Base-by-base conservation (phyloP, 2,329 filamentous ascomycete species). In the Neofusicoccum kwambonambiense region DNA sequence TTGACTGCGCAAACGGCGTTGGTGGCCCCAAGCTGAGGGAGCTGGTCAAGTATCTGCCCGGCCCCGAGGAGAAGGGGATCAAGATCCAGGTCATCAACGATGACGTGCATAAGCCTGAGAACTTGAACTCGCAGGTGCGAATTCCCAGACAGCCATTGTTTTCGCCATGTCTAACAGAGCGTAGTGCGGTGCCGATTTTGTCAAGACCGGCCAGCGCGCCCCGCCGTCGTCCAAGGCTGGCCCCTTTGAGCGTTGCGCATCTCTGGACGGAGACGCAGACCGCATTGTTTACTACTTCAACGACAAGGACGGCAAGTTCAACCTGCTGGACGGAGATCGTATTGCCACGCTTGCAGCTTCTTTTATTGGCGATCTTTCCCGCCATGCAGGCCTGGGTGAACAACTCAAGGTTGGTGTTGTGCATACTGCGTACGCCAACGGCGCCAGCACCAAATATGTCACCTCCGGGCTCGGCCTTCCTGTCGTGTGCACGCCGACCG, bases 401-500 rank as follows among this genome's bases (percentile, higher is more conserved):
- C 89, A 93, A 68, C 84, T 98, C 69, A 92, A 91, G 74, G 93
- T 98, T 67, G 95, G 94, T 66, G 92, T 99, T 62, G 90, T 99
- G 12, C 95, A 99, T 80, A 99, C 95, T 1, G 95, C 95, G 19
- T 99, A 99, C 76, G 95, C 95, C 77, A 99, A 99, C 77, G 95
- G 95, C 57, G 90, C 94, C 27, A 94, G 92, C 75, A 98, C 95
- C 39, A 89, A 90, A 72, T 98, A 97, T 78, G 90, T 99, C 63
- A 87, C 92, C 75, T 91, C 95, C 76, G 90, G 91, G 69, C 85
- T 98, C 64, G 90, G 91, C 73, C 87, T 99, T 47, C 93, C 93
- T 56, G 92, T 97, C 22, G 89, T 96, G 66, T 97, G 91, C 84
- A 98, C 95, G 1, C 89, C 92, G 13, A 99, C 95, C 0, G 95